Evolutionary conservation across 2,329 filamentous ascomycete species (phyloP).

Genomic region (Nemania sp.): DNA sequence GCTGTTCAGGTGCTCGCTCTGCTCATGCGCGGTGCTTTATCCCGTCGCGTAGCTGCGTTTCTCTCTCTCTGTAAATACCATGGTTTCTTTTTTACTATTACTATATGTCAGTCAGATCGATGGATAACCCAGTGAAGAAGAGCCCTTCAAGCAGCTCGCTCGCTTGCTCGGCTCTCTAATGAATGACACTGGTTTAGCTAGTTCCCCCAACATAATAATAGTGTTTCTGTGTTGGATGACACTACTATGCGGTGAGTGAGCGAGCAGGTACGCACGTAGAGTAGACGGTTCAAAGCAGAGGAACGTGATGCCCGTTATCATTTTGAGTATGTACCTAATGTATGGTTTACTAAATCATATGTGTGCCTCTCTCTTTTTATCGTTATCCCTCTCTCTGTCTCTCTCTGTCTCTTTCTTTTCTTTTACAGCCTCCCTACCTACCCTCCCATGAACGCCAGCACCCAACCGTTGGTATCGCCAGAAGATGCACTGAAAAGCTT

Average conservation of each 20-base stretch:
- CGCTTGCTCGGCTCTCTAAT: no score
- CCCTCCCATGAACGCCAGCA: constrained; percentile 36
- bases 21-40: constrained; percentile 9
- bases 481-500: constrained; percentile 33
- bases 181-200: not conserved
- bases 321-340: constrained; percentile 10
- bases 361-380: not conserved
- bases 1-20: constrained; percentile 13
- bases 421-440: no score
- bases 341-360: not conserved
- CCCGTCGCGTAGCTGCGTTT: not conserved
- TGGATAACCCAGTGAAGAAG: not conserved
- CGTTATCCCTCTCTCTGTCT: no score
- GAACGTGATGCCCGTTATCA: constrained; percentile 14
- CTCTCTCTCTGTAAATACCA: not conserved
- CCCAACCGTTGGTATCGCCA: constrained; percentile 38
- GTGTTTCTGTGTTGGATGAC: not conserved
- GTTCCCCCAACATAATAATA: not conserved
- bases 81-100: not conserved
- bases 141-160: not conserved
- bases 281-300: constrained; percentile 14
- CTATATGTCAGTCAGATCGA: not conserved
- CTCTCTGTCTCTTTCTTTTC: no score
- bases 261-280: no score
- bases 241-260: no score